phyloP scores from a whole-genome alignment of 768 basidiomycete species.

The Gyrodon lividus region DNA sequence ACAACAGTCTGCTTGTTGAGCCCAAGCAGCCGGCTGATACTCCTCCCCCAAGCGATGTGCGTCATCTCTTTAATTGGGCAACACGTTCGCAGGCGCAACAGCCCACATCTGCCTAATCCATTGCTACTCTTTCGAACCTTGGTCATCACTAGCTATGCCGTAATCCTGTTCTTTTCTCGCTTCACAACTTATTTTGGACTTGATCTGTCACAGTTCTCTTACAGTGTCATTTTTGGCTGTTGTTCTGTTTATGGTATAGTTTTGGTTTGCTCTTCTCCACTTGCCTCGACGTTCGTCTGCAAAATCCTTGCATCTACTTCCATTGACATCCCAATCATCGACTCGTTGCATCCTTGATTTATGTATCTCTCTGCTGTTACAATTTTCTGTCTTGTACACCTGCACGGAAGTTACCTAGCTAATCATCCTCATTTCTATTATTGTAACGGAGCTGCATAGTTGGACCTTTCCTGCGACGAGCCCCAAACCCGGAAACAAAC shows the following conservation, averaged over 20 bases:
- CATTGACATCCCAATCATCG: slow-evolving; percentile 26
- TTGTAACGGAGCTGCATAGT: slow-evolving; percentile 7
- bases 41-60: slow-evolving; percentile 64
- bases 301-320: slow-evolving; percentile 24
- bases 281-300: slow-evolving; percentile 25
- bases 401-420: slow-evolving; percentile 24
- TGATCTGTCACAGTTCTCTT: slow-evolving; percentile 14
- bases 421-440: slow-evolving; percentile 8
- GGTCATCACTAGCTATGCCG: slow-evolving; percentile 19
- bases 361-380: slow-evolving; percentile 29
- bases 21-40: slow-evolving; percentile 77
- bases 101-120: slow-evolving; percentile 34
- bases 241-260: slow-evolving; percentile 30
- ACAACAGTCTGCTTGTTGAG: slow-evolving; percentile 71
- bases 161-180: slow-evolving; percentile 3
- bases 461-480: neutral
- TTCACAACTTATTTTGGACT: neutral
- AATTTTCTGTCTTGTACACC: slow-evolving; percentile 27
- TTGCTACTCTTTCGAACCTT: neutral
- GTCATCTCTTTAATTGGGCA: slow-evolving; percentile 79
- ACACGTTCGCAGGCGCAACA: slow-evolving; percentile 51
- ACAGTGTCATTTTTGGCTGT: slow-evolving; percentile 15
- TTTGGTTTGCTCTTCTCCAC: slow-evolving; percentile 21
- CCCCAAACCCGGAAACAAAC: neutral
- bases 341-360: slow-evolving; percentile 26